phyloP scores from a whole-genome alignment of 2,329 filamentous ascomycete genomes.

The Hysterium pulicare region DNA sequence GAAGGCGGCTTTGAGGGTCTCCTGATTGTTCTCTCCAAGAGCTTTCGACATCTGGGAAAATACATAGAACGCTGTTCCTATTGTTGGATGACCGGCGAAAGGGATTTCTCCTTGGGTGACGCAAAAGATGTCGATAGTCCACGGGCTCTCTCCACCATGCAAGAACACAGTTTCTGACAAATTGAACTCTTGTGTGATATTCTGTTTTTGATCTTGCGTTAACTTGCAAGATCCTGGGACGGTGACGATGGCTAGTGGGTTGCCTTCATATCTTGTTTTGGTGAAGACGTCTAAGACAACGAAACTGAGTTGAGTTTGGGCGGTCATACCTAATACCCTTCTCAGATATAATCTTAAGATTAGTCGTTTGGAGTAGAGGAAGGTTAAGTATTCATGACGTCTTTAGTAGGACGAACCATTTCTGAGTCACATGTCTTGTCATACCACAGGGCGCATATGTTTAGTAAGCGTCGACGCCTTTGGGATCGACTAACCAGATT shows the following conservation, averaged over 20 bases:
- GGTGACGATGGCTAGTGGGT: conserved; percentile 55
- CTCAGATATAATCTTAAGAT: neutral
- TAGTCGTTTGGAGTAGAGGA: neutral
- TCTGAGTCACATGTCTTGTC: no score
- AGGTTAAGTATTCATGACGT: neutral
- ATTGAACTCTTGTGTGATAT: conserved; percentile 56
- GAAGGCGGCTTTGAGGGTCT: conserved; percentile 35
- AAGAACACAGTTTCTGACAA: conserved; percentile 57
- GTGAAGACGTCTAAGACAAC: conserved; percentile 50
- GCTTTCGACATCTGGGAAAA: conserved; percentile 28
- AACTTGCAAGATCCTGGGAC: conserved; percentile 37
- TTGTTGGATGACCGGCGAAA: conserved; percentile 58
- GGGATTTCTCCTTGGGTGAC: conserved; percentile 50
- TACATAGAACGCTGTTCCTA: conserved; percentile 53
- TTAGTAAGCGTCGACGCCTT: no score
- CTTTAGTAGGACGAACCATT: no score
- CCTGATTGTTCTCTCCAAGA: conserved; percentile 12
- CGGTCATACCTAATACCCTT: conserved; percentile 4
- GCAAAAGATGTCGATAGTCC: conserved; percentile 56
- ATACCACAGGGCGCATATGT: no score
- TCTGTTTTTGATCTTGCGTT: conserved; percentile 51
- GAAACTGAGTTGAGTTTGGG: conserved; percentile 22
- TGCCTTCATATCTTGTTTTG: conserved; percentile 46
- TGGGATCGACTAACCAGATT: no score
- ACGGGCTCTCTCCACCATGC: conserved; percentile 33